These are phyloP conservation scores for Plenodomus biglobosus DNA, from an alignment of 2,329 filamentous ascomycete genomes.

Conservation along the genomic window DNA sequence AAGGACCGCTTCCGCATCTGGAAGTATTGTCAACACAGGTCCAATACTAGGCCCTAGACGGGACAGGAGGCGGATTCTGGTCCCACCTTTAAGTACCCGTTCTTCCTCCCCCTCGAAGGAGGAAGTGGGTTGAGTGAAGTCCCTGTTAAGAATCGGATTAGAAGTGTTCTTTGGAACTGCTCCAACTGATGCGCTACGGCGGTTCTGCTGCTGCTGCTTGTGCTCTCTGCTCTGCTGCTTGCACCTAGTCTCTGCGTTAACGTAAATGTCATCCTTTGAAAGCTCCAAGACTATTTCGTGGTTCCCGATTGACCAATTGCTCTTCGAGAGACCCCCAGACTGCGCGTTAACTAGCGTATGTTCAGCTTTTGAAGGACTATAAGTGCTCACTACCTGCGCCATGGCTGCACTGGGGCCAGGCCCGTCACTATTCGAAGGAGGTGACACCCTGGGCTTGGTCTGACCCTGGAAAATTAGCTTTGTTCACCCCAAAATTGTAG, in stretches of 20 bases:
- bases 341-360: constrained; percentile 46
- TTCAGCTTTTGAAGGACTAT: constrained; percentile 41
- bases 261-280: no score
- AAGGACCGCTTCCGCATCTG: constrained; percentile 31
- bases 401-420: constrained; percentile 46
- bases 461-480: constrained; percentile 9
- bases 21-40: constrained; percentile 22
- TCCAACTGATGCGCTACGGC: constrained; percentile 7
- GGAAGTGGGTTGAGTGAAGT: no score
- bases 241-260: no score
- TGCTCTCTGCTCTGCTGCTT: no score
- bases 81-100: not conserved
- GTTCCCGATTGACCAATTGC: constrained; percentile 32
- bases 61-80: constrained; percentile 25
- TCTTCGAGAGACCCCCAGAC: constrained; percentile 32
- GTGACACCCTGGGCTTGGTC: constrained; percentile 5
- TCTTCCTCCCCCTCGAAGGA: constrained; percentile 2
- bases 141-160: not conserved
- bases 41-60: constrained; percentile 17
- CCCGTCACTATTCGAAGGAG: constrained; percentile 30
- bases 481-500: not conserved
- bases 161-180: constrained; percentile 1
- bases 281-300: constrained; percentile 19
- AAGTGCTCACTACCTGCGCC: constrained; percentile 30
- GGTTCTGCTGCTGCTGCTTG: not conserved